phyloP scores from a whole-genome alignment of 2,329 filamentous ascomycete genomes.

The Cadophora sp. region DNA sequence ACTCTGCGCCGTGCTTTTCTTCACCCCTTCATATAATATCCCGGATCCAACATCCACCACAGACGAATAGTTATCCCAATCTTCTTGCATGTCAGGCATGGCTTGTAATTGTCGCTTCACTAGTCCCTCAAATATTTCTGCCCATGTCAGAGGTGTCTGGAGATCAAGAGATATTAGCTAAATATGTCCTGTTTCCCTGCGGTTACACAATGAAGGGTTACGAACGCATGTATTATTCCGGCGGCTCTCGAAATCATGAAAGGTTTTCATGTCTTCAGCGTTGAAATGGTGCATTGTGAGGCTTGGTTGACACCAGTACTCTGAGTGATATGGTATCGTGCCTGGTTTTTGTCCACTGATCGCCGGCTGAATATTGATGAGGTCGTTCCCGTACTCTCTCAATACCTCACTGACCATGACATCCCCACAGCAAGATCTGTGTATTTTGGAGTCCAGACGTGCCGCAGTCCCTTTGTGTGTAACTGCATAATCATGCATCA shows the following conservation, averaged over 20 bases:
- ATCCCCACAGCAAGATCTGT: slow-evolving; percentile 58
- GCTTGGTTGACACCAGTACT: slow-evolving; percentile 60
- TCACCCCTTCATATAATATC: slow-evolving; percentile 4
- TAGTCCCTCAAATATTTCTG: slow-evolving; percentile 59
- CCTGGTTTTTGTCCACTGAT: slow-evolving; percentile 62
- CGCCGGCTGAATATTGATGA: slow-evolving; percentile 55
- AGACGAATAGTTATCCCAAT: slow-evolving; percentile 57
- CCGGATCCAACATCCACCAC: slow-evolving; percentile 11
- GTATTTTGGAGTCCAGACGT: slow-evolving; percentile 51
- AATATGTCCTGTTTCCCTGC: background rate
- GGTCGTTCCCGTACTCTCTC: slow-evolving; percentile 50
- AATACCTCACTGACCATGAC: slow-evolving; percentile 55
- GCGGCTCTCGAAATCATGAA: slow-evolving; percentile 52
- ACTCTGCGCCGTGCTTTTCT: slow-evolving; percentile 26
- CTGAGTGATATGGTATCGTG: slow-evolving; percentile 54
- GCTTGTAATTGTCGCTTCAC: slow-evolving; percentile 46
- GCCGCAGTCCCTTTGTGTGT: slow-evolving; percentile 52
- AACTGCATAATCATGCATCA: slow-evolving; percentile 56
- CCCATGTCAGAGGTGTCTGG: slow-evolving; percentile 30
- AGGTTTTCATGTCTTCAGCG: slow-evolving; percentile 47
- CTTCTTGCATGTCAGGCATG: slow-evolving; percentile 41
- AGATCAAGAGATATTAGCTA: background rate
- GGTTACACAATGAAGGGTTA: background rate
- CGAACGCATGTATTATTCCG: slow-evolving; percentile 19
- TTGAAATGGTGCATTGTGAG: slow-evolving; percentile 63